Evolutionary conservation across 352 stramenopile genomes (phyloP).

Genomic region (Pythium graminicola): DNA sequence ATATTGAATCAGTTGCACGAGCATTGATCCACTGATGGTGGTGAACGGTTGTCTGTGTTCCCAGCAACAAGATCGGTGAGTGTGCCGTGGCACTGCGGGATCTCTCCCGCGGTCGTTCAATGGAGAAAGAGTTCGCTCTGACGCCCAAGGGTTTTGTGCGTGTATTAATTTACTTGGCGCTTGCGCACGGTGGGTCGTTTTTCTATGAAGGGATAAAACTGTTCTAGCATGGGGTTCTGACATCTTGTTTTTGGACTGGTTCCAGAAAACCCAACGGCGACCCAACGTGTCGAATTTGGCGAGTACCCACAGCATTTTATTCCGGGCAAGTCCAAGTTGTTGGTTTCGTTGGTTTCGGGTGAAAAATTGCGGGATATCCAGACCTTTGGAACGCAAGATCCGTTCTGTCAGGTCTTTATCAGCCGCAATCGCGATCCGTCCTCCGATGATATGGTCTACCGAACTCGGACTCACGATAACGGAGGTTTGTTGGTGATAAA

Average conservation of each 20-base stretch:
- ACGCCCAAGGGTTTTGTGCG: conserved; percentile 63
- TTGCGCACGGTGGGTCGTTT: conserved; percentile 43
- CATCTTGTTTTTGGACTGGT: not conserved
- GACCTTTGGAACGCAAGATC: conserved; percentile 70
- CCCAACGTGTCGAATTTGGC: conserved; percentile 55
- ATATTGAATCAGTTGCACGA: not conserved
- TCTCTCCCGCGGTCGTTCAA: conserved; percentile 60
- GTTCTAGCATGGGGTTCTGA: not conserved
- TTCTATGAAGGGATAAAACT: not conserved
- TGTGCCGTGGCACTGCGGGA: conserved; percentile 61
- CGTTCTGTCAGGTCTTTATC: conserved; percentile 64
- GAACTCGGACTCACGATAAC: conserved; percentile 69
- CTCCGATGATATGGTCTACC: conserved; percentile 55
- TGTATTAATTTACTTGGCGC: conserved; percentile 60
- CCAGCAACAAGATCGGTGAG: conserved; percentile 63
- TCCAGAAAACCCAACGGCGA: conserved; percentile 66
- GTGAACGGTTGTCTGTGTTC: not conserved
- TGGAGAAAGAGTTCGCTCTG: conserved; percentile 75
- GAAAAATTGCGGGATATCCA: conserved; percentile 74
- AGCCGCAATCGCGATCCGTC: conserved; percentile 37
- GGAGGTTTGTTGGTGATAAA: conserved; percentile 30
- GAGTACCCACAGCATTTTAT: conserved; percentile 76
- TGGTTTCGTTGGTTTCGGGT: conserved; percentile 53
- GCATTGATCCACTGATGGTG: not conserved
- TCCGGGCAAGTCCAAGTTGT: conserved; percentile 62